Conservation (phyloP, 2,329 filamentous ascomycete genomes). For the Aspergillus sp. region DNA sequence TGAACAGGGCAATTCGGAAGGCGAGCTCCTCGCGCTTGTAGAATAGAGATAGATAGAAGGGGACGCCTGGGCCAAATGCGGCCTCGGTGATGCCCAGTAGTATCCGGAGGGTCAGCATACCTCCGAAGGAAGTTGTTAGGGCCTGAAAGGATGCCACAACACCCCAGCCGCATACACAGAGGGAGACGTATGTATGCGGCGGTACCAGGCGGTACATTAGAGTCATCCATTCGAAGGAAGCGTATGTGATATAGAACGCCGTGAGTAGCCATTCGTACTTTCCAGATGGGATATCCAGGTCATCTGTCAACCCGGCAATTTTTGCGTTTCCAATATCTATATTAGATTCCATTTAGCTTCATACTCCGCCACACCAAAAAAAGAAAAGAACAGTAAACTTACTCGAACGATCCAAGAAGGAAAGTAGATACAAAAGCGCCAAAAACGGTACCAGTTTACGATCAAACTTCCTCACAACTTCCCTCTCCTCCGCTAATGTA, state of each 20-base stretch:
- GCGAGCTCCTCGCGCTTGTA: slow-evolving; percentile 65
- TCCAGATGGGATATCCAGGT: slow-evolving; percentile 46
- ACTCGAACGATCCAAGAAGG: slow-evolving; percentile 82
- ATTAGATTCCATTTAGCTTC: not conserved
- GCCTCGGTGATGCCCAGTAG: slow-evolving; percentile 51
- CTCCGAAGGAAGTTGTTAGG: slow-evolving; percentile 54
- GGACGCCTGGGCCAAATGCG: slow-evolving; percentile 55
- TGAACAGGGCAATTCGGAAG: slow-evolving; percentile 75
- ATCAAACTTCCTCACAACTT: slow-evolving; percentile 68
- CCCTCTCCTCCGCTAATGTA: slow-evolving; percentile 59
- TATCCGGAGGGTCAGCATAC: slow-evolving; percentile 40
- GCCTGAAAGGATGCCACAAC: slow-evolving; percentile 66
- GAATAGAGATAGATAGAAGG: slow-evolving; percentile 58
- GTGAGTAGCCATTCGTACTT: slow-evolving; percentile 57
- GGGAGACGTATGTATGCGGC: slow-evolving; percentile 52
- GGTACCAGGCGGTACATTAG: slow-evolving; percentile 53
- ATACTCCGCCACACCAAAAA: not conserved
- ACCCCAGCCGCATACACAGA: slow-evolving; percentile 68
- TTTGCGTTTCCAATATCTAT: slow-evolving; percentile 55
- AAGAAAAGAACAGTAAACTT: slow-evolving; percentile 20
- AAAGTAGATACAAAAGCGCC: slow-evolving; percentile 72
- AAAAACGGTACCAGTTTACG: slow-evolving; percentile 70
- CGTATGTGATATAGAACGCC: slow-evolving; percentile 57
- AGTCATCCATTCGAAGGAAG: slow-evolving; percentile 60
- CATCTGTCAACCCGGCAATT: slow-evolving; percentile 49